phyloP scores from a whole-genome alignment of 140 eudicot species.

The Senecio squalidus region DNA sequence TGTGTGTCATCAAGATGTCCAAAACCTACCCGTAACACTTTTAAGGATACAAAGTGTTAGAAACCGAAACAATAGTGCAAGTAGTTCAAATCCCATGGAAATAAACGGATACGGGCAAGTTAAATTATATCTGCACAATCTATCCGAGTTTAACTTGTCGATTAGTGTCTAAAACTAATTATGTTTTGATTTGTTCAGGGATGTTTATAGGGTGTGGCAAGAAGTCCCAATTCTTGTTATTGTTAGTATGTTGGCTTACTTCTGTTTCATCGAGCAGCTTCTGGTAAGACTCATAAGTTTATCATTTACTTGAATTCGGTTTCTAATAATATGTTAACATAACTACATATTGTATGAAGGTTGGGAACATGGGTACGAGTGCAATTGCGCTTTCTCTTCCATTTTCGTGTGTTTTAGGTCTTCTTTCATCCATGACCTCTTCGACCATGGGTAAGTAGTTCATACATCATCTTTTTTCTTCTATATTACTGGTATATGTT shows the following conservation, averaged over 20 bases:
- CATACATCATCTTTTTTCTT: background rate
- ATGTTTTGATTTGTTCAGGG: slow-evolving; percentile 15
- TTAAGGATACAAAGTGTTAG: slow-evolving; percentile 61
- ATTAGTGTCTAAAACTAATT: slow-evolving; percentile 8
- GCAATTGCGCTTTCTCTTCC: slow-evolving; percentile 93
- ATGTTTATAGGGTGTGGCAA: slow-evolving; percentile 77
- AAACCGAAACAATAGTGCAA: slow-evolving; percentile 28
- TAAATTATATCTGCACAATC: background rate
- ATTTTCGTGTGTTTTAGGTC: slow-evolving; percentile 84
- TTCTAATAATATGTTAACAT: slow-evolving; percentile 2
- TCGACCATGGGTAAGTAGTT: slow-evolving; percentile 76
- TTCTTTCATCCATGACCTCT: slow-evolving; percentile 80
- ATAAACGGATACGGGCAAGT: slow-evolving; percentile 63
- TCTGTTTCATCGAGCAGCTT: slow-evolving; percentile 91
- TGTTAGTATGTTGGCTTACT: slow-evolving; percentile 80
- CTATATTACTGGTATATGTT: slow-evolving; percentile 2
- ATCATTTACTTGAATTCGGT: background rate
- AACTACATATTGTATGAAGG: slow-evolving; percentile 31
- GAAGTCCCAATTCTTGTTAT: slow-evolving; percentile 86
- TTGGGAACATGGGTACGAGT: slow-evolving; percentile 63
- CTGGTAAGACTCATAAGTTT: slow-evolving; percentile 37
- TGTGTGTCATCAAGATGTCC: slow-evolving; percentile 81
- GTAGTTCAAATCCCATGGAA: slow-evolving; percentile 36
- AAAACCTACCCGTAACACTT: slow-evolving; percentile 78
- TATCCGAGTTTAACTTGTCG: background rate